Conservation (phyloP, 73 alveolate genomes). For the Tetrahymena borealis region DNA sequence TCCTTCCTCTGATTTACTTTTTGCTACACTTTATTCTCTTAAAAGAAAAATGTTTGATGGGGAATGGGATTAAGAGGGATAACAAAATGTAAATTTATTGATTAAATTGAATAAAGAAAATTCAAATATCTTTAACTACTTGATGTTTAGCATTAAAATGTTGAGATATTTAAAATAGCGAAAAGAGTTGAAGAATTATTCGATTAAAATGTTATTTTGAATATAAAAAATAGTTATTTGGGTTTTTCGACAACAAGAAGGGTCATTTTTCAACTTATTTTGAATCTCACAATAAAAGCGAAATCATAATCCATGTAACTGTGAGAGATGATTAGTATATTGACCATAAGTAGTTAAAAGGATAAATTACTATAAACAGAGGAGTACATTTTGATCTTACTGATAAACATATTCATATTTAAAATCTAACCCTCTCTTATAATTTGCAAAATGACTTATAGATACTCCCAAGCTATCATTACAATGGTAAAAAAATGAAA, state of each 20-base stretch:
- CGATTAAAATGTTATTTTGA: too few species aligned
- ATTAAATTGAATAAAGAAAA: too few species aligned
- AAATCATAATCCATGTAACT: background rate
- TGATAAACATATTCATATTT: background rate
- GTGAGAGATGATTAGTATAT: background rate
- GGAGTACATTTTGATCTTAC: background rate
- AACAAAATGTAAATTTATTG: background rate
- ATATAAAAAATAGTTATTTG: background rate
- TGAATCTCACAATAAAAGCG: background rate
- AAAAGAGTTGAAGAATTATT: too few species aligned
- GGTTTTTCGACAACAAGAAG: background rate
- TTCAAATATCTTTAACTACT: too few species aligned
- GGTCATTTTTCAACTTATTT: background rate
- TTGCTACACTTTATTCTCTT: background rate
- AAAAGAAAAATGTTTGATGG: background rate
- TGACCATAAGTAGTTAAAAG: background rate
- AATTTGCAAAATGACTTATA: background rate
- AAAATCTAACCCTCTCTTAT: background rate
- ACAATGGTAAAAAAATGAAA: background rate
- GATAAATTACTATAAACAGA: background rate
- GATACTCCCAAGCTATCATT: background rate
- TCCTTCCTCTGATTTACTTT: background rate
- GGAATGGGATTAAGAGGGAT: background rate
- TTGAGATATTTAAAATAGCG: too few species aligned
- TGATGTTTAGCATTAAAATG: too few species aligned